Percentiles rank a stretch among this genome's conserved stretches.
Evolutionary conservation across 805 yeast genomes (phyloP).

Genomic region (Lipomyces mesembrius): DNA sequence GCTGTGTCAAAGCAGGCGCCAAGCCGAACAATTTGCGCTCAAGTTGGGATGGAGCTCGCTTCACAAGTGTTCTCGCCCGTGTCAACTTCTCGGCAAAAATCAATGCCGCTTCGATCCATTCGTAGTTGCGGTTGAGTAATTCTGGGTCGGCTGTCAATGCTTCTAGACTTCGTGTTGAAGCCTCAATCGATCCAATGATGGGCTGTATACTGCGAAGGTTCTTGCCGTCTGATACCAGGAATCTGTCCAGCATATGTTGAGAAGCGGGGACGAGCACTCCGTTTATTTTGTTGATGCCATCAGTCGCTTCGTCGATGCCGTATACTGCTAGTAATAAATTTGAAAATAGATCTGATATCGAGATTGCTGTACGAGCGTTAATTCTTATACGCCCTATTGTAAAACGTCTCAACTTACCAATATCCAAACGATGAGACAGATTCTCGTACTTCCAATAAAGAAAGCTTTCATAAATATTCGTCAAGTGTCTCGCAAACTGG

Average conservation of each 20-base stretch:
- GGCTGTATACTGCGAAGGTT: slow-evolving; percentile 62
- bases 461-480: slow-evolving; percentile 77
- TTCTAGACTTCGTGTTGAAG: slow-evolving; percentile 49
- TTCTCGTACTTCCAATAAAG: slow-evolving; percentile 67
- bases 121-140: slow-evolving; percentile 54
- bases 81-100: slow-evolving; percentile 62
- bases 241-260: slow-evolving; percentile 56
- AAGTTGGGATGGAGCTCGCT: slow-evolving; percentile 61
- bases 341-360: slow-evolving; percentile 52
- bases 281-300: slow-evolving; percentile 52
- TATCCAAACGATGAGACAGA: slow-evolving; percentile 60
- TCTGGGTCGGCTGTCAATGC: slow-evolving; percentile 51
- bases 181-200: slow-evolving; percentile 56
- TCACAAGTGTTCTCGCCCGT: slow-evolving; percentile 57
- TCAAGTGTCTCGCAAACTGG: slow-evolving; percentile 58
- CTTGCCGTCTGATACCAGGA: slow-evolving; percentile 55
- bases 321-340: slow-evolving; percentile 59
- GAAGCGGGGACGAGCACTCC: slow-evolving; percentile 59
- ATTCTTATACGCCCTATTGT: too few relatives aligned
- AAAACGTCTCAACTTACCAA: slow-evolving; percentile 53
- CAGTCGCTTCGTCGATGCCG: slow-evolving; percentile 53
- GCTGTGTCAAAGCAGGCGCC: slow-evolving; percentile 60
- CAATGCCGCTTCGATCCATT: slow-evolving; percentile 58
- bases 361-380: slow-evolving; percentile 10
- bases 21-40: slow-evolving; percentile 64